Percentiles rank a stretch among this genome's conserved stretches.
Conservation (phyloP, 345 rosid species). For the Salix suchowensis region DNA sequence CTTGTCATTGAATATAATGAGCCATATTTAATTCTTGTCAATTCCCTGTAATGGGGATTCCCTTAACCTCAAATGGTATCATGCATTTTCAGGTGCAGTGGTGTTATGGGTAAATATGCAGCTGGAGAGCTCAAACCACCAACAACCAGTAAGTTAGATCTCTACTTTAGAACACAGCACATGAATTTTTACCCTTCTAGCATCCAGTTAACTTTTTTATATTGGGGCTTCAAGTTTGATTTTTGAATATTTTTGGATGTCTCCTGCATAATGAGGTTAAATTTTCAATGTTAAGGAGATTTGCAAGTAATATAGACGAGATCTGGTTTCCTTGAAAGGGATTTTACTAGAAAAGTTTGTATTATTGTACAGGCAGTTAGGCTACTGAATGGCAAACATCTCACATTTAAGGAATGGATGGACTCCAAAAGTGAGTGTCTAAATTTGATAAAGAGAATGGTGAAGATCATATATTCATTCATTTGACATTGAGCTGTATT, state of each 20-base stretch:
- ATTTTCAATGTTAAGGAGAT: not conserved
- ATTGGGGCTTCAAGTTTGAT: not conserved
- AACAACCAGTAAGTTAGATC: conserved; percentile 53
- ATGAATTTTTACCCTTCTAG: not conserved
- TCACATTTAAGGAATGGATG: not conserved
- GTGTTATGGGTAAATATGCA: conserved; percentile 96
- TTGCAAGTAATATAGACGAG: not conserved
- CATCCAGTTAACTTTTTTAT: not conserved
- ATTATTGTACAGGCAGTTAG: not conserved
- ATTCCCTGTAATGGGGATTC: not conserved
- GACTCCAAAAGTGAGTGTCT: not conserved
- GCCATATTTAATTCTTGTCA: not conserved
- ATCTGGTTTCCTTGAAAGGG: not conserved
- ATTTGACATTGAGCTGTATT: not conserved
- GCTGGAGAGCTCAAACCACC: conserved; percentile 99
- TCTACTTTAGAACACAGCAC: not conserved
- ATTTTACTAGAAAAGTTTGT: not conserved
- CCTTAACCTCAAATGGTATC: not conserved
- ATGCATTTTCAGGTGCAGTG: conserved; percentile 76
- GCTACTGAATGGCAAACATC: not conserved
- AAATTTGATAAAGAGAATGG: not conserved
- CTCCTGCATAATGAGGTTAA: not conserved
- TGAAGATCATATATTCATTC: not conserved
- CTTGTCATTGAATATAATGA: not conserved
- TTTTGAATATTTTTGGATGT: not conserved